Evolutionary conservation across 2,329 filamentous ascomycete species (phyloP).

Genomic region (Fusarium goolgardi): DNA sequence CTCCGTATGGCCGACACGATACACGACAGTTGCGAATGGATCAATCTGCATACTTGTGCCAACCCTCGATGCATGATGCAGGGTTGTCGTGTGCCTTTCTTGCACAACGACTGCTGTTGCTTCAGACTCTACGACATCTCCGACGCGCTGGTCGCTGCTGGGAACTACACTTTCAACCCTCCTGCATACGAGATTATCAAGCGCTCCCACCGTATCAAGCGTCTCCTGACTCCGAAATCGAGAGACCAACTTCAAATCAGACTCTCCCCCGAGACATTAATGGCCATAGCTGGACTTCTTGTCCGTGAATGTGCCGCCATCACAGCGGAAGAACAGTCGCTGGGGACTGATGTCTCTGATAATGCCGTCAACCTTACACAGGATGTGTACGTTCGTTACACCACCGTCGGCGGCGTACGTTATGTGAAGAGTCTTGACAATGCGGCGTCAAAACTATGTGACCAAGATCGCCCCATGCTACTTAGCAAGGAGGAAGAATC

Average conservation of each 20-base stretch:
- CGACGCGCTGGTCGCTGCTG: neutral
- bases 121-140: neutral
- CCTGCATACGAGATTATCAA: neutral
- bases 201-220: neutral
- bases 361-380: neutral
- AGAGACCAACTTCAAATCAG: constrained; percentile 5
- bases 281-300: constrained; percentile 18
- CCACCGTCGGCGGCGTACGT: constrained; percentile 11
- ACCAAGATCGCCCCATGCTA: neutral
- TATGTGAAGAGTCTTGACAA: constrained; percentile 22
- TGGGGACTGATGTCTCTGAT: neutral
- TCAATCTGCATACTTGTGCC: neutral
- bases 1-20: neutral
- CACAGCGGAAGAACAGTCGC: constrained; percentile 14
- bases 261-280: constrained; percentile 25
- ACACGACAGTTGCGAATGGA: neutral
- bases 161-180: too few relatives aligned
- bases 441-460: neutral
- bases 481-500: neutral
- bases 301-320: constrained; percentile 26
- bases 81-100: neutral
- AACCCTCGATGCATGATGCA: neutral
- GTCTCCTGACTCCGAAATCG: constrained; percentile 13
- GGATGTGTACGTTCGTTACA: constrained; percentile 13
- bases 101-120: neutral